Percentiles rank a stretch among this genome's conserved stretches.
Conservation (phyloP, 2,329 filamentous ascomycete species). For the Coniella vitis region DNA sequence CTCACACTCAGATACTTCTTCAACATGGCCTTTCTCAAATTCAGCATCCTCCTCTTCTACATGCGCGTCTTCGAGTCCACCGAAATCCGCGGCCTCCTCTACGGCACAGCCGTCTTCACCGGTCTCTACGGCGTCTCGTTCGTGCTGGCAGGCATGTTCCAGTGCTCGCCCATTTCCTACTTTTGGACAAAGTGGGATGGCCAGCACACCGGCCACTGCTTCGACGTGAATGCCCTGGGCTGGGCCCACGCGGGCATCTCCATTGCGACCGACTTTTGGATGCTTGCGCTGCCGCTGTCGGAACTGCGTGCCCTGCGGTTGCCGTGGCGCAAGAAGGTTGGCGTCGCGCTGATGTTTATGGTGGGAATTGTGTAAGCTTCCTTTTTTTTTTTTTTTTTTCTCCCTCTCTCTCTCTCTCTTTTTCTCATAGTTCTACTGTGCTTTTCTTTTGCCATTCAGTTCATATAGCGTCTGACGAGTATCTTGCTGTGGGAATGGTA, state of each 20-base stretch:
- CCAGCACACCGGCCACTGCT: conserved; percentile 31
- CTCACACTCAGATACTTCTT: conserved; percentile 4
- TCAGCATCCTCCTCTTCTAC: conserved; percentile 12
- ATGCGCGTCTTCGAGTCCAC: conserved; percentile 7
- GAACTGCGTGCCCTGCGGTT: conserved; percentile 28
- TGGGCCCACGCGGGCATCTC: conserved; percentile 37
- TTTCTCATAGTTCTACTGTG: too few species aligned
- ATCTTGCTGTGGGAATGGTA: too few species aligned
- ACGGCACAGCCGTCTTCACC: conserved; percentile 3
- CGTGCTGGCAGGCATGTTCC: conserved; percentile 26
- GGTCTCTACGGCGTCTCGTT: conserved; percentile 23
- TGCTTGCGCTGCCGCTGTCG: conserved; percentile 35
- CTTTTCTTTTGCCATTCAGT: too few species aligned
- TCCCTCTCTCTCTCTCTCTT: too few species aligned
- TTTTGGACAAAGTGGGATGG: conserved; percentile 37
- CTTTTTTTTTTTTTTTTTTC: background rate
- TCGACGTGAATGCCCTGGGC: conserved; percentile 31
- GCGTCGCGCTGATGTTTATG: conserved; percentile 35
- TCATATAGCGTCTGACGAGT: too few species aligned
- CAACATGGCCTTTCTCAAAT: conserved; percentile 6
- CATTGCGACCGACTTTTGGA: conserved; percentile 35
- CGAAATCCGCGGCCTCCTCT: conserved; percentile 5
- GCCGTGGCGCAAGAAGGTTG: conserved; percentile 36
- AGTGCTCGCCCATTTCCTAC: conserved; percentile 33
- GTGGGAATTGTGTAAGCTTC: conserved; percentile 30